A percentile compares a stretch with the other conserved stretches of the same genome.
phyloP scores from a whole-genome alignment of 495 filamentous ascomycete species.

The Neurospora sp. region DNA sequence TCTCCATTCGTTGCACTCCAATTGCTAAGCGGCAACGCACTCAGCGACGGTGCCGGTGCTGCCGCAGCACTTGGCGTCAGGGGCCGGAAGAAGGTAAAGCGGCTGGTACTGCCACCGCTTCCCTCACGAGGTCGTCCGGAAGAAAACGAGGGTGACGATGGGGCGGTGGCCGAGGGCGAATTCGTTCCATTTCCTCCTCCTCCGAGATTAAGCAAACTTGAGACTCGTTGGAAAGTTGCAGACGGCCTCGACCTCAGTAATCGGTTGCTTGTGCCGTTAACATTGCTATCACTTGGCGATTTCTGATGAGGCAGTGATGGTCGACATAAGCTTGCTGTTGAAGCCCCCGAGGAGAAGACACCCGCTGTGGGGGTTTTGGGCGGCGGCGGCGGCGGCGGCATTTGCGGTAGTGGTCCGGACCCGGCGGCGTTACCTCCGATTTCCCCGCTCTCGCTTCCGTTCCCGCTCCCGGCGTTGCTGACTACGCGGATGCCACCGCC shows the following conservation, averaged over 20 bases:
- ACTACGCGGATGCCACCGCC: background rate
- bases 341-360: background rate
- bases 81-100: background rate
- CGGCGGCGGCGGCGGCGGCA: background rate
- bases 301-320: background rate
- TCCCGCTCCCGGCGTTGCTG: background rate
- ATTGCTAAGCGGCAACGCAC: background rate
- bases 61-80: background rate
- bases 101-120: background rate
- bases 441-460: background rate
- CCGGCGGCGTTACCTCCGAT: background rate
- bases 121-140: background rate
- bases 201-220: constrained; percentile 5
- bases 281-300: background rate
- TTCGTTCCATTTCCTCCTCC: background rate
- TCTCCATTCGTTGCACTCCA: background rate
- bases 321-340: background rate
- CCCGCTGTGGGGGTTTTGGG: background rate
- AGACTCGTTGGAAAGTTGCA: constrained; percentile 2
- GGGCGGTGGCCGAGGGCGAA: background rate
- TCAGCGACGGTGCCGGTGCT: background rate
- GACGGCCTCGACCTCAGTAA: background rate
- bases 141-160: background rate
- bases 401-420: background rate
- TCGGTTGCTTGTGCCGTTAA: background rate